These are phyloP conservation scores for Megacollybia marginata DNA, from an alignment of 768 basidiomycete species.

Conservation along the genomic window DNA sequence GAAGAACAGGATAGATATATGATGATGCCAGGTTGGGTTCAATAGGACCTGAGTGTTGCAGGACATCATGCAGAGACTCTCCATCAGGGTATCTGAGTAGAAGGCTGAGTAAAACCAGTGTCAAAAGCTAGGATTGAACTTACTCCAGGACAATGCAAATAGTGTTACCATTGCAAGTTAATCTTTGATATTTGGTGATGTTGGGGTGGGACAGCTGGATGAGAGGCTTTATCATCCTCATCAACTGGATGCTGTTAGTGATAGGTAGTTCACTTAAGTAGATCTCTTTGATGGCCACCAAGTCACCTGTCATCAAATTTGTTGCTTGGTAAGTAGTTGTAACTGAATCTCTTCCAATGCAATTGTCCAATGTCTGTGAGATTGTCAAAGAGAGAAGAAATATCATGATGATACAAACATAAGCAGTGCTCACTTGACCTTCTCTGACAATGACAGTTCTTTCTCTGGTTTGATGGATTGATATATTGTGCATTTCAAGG, in stretches of 20 bases:
- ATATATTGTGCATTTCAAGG: no score
- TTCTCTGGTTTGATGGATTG: no score
- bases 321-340: background rate
- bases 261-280: background rate
- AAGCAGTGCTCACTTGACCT: conserved; percentile 76
- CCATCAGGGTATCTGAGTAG: background rate
- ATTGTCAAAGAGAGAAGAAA: conserved; percentile 5
- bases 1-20: background rate
- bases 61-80: background rate
- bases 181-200: background rate
- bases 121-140: background rate
- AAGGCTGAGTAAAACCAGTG: background rate
- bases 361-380: background rate
- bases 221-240: background rate
- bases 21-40: background rate
- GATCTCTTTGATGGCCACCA: background rate
- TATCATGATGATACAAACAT: conserved; percentile 26
- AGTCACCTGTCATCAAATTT: background rate
- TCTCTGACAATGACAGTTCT: conserved; percentile 73
- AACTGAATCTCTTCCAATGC: background rate
- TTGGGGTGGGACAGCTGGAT: background rate
- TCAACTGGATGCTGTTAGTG: background rate
- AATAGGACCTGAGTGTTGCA: background rate
- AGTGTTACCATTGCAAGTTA: background rate
- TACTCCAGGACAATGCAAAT: background rate